These are phyloP conservation scores for Celoporthe dispersa DNA, from an alignment of 2,329 filamentous ascomycete genomes.

Conservation along the genomic window DNA sequence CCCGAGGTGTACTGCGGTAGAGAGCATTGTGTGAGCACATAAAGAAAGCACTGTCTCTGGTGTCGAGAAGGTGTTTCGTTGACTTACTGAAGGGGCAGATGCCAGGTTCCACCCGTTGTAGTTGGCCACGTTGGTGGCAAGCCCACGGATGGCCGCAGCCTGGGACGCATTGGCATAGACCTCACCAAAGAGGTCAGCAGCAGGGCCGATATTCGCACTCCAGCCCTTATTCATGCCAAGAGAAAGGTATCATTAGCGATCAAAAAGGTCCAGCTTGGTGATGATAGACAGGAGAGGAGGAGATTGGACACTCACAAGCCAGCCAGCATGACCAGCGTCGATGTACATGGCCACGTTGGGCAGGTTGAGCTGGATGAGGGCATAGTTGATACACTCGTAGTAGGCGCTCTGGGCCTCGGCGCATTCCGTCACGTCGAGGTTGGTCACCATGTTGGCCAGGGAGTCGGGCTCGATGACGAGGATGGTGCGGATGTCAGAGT, in stretches of 20 bases:
- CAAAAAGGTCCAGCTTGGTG: background rate
- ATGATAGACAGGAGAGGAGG: background rate
- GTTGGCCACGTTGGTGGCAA: slow-evolving; percentile 63
- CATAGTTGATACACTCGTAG: slow-evolving; percentile 54
- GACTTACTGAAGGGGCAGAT: slow-evolving; percentile 41
- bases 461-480: slow-evolving; percentile 61
- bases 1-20: slow-evolving; percentile 43
- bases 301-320: slow-evolving; percentile 48
- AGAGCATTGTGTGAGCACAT: slow-evolving; percentile 19
- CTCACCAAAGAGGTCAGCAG: slow-evolving; percentile 50
- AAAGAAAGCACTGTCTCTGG: background rate
- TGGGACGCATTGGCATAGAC: slow-evolving; percentile 56
- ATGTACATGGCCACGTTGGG: slow-evolving; percentile 63
- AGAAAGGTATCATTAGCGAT: background rate
- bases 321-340: slow-evolving; percentile 62
- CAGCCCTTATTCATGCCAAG: slow-evolving; percentile 43
- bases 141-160: slow-evolving; percentile 56
- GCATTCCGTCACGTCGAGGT: slow-evolving; percentile 56
- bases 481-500: slow-evolving; percentile 48
- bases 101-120: slow-evolving; percentile 55
- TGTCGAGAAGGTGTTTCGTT: background rate
- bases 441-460: slow-evolving; percentile 62
- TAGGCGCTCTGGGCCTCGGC: slow-evolving; percentile 52
- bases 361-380: slow-evolving; percentile 55
- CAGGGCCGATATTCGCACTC: slow-evolving; percentile 55